Evolutionary conservation across 352 stramenopile genomes (phyloP).

Genomic region (Globisporangium iwayamae): DNA sequence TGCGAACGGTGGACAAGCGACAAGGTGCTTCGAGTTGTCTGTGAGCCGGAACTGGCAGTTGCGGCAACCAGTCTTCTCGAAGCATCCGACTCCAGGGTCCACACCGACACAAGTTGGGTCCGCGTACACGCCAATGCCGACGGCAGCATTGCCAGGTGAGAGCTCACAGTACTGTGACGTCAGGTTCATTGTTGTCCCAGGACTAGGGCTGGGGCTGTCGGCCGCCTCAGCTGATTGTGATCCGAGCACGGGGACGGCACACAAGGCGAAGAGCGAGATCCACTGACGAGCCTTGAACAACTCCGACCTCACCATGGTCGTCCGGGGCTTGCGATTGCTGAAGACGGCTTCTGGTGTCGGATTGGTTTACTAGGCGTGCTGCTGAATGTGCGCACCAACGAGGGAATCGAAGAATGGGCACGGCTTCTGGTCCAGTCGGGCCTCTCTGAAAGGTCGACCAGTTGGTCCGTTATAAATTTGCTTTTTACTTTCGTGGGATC

Average conservation of each 20-base stretch:
- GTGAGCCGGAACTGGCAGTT: not conserved
- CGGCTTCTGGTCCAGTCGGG: too few relatives aligned
- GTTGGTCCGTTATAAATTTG: not conserved
- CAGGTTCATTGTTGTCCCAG: too few relatives aligned
- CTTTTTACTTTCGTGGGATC: not conserved
- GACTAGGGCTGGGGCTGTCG: not conserved
- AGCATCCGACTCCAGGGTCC: not conserved
- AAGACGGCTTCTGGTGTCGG: not conserved
- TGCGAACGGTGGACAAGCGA: not conserved
- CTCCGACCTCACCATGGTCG: not conserved
- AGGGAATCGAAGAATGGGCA: not conserved
- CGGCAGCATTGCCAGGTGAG: not conserved
- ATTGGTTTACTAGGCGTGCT: not conserved
- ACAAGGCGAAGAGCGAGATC: not conserved
- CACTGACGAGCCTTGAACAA: not conserved
- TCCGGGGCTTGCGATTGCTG: not conserved
- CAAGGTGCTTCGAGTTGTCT: too few relatives aligned
- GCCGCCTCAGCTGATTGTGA: not conserved
- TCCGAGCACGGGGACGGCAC: not conserved
- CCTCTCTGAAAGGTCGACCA: not conserved
- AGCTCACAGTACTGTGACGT: not conserved
- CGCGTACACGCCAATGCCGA: not conserved
- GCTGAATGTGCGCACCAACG: not conserved
- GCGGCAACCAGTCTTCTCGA: not conserved
- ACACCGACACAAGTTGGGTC: not conserved